Base-by-base conservation (phyloP, 2,329 filamentous ascomycete species). In the Verticillium tricorpus region DNA sequence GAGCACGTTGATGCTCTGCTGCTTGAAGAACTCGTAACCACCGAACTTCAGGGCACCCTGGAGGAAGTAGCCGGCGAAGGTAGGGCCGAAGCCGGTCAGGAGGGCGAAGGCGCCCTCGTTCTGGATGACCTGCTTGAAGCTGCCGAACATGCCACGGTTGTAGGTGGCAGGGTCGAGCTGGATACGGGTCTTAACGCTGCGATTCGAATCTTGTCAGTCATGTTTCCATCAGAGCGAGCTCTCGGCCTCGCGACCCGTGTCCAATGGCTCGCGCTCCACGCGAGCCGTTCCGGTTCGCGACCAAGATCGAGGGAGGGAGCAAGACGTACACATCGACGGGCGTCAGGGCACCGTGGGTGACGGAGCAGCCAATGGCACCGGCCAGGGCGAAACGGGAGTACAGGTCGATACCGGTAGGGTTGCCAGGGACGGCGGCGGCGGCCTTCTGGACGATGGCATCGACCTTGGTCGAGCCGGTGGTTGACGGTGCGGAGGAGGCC, bases 351-450 rank as follows among this genome's bases (percentile, higher is more conserved):
- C 94, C 95, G 87, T 99, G 95, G 76, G 95, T 99, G 82, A 98
- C 83, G 72, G 93, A 95, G 82, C 95, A 99, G 89, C 95, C 97
- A 85, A 98, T 83, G 72, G 95, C 95, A 82, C 95, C 95, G 73
- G 95, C 93, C 73, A 99, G 90, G 81, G 95, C 94, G 84, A 97
- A 97, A 81, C 92, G 88, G 73, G 92, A 91, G 89, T 98, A 98
- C 72, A 99, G 91, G 64, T 78, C 82, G 69, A 93, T 5, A 68
- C 81, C 82, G 67, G 74, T 75, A 65, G 78, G 76, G 76, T 80
- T 76, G 66, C 72, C 66, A 62, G 77, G 75, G 66, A 77, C 74
- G 63, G 70, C 70, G 68, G 74, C 74, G 69, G 75, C 75, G 69
- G 74, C 71, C 67, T 73, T 74, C 72, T 78, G 72, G 71, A 78